Evolutionary conservation across 257 asterid genomes (phyloP).

Genomic region (Nicotiana tomentosiformis): DNA sequence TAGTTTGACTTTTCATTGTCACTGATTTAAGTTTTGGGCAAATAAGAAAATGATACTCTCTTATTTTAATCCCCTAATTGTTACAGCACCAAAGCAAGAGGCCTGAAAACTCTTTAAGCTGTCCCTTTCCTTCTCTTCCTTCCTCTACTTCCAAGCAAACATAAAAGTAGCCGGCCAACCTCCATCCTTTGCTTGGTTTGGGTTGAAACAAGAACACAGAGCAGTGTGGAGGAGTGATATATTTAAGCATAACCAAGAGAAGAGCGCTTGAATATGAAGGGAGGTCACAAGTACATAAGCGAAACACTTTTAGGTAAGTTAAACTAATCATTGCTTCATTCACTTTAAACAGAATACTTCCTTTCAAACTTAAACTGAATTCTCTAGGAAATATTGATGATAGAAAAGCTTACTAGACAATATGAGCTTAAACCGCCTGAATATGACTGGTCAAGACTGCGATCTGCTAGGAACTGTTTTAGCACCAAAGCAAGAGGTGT

Average conservation of each 20-base stretch:
- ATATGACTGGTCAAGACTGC: conserved; percentile 93
- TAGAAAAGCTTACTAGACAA: conserved; percentile 68
- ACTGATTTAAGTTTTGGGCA: background rate
- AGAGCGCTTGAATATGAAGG: background rate
- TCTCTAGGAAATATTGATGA: background rate
- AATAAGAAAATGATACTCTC: background rate
- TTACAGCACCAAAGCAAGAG: background rate
- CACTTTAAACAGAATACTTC: background rate
- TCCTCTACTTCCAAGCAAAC: background rate
- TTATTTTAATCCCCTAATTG: background rate
- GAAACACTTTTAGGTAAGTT: background rate
- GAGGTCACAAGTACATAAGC: background rate
- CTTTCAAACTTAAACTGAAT: background rate
- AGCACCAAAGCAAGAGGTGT: conserved; percentile 89
- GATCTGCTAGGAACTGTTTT: conserved; percentile 97
- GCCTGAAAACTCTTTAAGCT: background rate
- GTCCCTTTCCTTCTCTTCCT: background rate
- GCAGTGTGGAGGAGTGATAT: background rate
- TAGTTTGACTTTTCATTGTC: background rate
- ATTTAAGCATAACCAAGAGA: conserved; percentile 1
- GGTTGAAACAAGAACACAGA: background rate
- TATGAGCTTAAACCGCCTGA: conserved; percentile 98
- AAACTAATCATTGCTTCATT: background rate
- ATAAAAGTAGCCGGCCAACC: background rate
- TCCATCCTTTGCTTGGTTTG: background rate